phyloP scores from a whole-genome alignment of 2,329 filamentous ascomycete species.

The Colletotrichum sp. region DNA sequence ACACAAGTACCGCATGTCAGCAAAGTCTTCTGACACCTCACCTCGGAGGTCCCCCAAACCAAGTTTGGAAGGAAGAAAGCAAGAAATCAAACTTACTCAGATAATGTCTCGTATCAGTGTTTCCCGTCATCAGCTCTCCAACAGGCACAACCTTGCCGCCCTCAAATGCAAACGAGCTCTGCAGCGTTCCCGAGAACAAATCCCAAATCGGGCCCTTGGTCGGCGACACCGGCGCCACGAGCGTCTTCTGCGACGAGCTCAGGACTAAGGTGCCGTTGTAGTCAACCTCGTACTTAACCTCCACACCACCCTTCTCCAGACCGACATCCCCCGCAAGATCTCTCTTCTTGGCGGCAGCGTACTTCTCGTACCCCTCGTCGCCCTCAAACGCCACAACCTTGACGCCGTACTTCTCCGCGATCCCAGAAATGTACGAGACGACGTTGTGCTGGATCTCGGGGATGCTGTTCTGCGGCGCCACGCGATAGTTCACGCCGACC shows the following conservation, averaged over 20 bases:
- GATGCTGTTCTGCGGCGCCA: conserved; percentile 18
- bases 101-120: conserved; percentile 19
- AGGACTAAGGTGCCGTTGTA: conserved; percentile 16
- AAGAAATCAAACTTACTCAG: not conserved
- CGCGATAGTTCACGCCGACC: conserved; percentile 18
- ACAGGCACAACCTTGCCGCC: conserved; percentile 11
- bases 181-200: conserved; percentile 13
- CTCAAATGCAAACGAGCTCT: conserved; percentile 11
- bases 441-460: conserved; percentile 20
- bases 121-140: conserved; percentile 12
- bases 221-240: conserved; percentile 8
- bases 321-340: not conserved
- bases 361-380: conserved; percentile 1
- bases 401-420: conserved; percentile 13
- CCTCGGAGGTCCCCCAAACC: too few species aligned
- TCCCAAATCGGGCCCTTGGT: conserved; percentile 9
- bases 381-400: conserved; percentile 5
- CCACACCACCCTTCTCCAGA: not conserved
- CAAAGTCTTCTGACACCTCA: not conserved
- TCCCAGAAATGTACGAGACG: not conserved
- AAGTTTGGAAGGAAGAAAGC: too few species aligned
- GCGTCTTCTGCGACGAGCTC: conserved; percentile 4
- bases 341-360: not conserved
- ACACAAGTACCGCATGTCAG: not conserved
- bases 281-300: conserved; percentile 8